Evolutionary conservation across 331 rosid species (phyloP), one percentile per base, ranked within the genome.

Genomic region (Rosa hybrid): DNA sequence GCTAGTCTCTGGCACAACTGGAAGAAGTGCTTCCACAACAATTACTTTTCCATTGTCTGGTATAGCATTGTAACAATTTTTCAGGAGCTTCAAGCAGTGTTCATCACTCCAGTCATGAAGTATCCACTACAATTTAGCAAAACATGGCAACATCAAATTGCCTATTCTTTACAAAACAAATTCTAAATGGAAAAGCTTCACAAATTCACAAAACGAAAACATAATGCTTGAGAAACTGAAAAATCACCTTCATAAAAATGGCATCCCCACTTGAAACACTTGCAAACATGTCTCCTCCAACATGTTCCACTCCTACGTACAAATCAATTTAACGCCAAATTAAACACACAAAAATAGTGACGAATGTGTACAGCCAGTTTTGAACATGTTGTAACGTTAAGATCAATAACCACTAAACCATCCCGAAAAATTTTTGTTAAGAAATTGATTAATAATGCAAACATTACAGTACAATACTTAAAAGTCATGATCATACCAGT

Each of bases 31-130:
- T 12, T 88, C 97, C 75, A 83, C 38, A 48, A 88, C 77, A 9
- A 88, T 84, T 16, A 86, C 87, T 81, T 34, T 92, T 45, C 92
- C 97, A 25, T 84, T 72, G 1, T 84, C 78, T 5, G 87, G 90
- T 77, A 79, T 78, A 1, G 93, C 92, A 0, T 57, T 72, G 74
- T 81, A 82, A 65, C 92, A 86, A 0, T 89, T 89, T 74, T 87
- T 89, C 84, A 92, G 77, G 21, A 90, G 49, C 81, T 90, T 90
- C 78, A 90, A 13, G 81, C 94, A 92, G 0, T 50, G 39, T 8
- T 87, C 87, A 72, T 89, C 94, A 41, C 74, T 83, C 93, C 94
- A 88, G 73, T 89, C 86, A 75, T 89, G 94, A 70, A 90, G 85
- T 48, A 90, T 81, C 86, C 86, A 68, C 72, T 68, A 34, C 25